Evolutionary conservation across 345 rosid genomes (phyloP).

Genomic region (Populus pruinosa): DNA sequence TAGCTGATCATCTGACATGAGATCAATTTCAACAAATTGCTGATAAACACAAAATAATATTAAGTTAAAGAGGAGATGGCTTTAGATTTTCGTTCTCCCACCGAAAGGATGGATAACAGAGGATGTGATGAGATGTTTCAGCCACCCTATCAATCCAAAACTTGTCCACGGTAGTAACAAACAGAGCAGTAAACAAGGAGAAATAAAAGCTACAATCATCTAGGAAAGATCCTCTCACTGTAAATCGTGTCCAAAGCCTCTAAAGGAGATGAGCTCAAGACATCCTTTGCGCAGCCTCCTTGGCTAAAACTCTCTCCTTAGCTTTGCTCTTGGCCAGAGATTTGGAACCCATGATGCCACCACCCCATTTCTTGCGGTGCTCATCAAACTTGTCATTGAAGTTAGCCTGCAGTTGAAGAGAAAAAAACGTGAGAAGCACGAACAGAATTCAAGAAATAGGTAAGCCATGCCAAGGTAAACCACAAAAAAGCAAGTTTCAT

Average conservation of each 20-base stretch:
- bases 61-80: background rate
- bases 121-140: background rate
- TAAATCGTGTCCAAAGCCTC: background rate
- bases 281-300: constrained; percentile 81
- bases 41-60: too few relatives aligned
- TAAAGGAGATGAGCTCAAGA: constrained; percentile 9
- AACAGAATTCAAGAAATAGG: background rate
- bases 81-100: background rate
- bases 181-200: background rate
- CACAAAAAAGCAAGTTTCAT: too few relatives aligned
- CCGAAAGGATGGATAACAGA: background rate
- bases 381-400: constrained; percentile 71
- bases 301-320: constrained; percentile 58
- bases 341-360: constrained; percentile 88
- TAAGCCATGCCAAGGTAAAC: constrained; percentile 34
- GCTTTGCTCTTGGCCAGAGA: constrained; percentile 80
- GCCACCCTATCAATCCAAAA: background rate
- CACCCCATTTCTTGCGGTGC: constrained; percentile 80
- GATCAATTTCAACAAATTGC: too few relatives aligned
- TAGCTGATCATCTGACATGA: too few relatives aligned
- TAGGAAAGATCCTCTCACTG: background rate
- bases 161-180: background rate
- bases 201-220: background rate
- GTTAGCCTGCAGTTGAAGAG: constrained; percentile 43
- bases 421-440: background rate